Evolutionary conservation across 371 early-diverging fungal species (phyloP).

Genomic region (Coemansia sp.): DNA sequence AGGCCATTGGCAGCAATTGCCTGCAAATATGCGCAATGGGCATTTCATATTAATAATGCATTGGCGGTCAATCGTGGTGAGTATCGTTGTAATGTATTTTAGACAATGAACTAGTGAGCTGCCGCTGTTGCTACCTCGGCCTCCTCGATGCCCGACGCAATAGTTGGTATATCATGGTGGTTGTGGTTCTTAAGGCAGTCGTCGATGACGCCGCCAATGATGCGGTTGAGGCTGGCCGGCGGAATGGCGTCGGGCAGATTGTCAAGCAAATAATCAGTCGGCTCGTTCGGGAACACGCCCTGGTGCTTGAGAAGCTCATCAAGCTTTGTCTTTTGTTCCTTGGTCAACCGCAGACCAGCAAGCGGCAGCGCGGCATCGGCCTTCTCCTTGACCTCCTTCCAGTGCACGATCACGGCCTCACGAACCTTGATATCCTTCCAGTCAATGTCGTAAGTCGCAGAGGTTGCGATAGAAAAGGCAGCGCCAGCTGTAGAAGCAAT

Average conservation of each 20-base stretch:
- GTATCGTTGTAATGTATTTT: no score
- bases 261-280: conserved; percentile 18
- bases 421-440: conserved; percentile 21
- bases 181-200: conserved; percentile 44
- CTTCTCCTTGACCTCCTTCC: conserved; percentile 34
- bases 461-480: conserved; percentile 28
- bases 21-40: no score
- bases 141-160: conserved; percentile 8
- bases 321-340: conserved; percentile 28
- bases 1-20: no score
- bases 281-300: conserved; percentile 34
- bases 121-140: not conserved
- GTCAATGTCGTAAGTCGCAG: conserved; percentile 31
- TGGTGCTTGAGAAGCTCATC: conserved; percentile 29
- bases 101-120: not conserved
- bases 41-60: no score
- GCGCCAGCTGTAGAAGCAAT: conserved; percentile 18
- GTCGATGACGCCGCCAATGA: conserved; percentile 31
- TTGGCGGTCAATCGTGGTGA: no score
- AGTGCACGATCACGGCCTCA: conserved; percentile 26
- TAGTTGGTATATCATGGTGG: conserved; percentile 13
- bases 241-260: conserved; percentile 39
- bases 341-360: conserved; percentile 32
- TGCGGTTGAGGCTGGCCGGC: conserved; percentile 39
- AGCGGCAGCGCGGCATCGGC: conserved; percentile 37